Conservation (phyloP, 768 basidiomycete genomes). For the Boletus sp. region DNA sequence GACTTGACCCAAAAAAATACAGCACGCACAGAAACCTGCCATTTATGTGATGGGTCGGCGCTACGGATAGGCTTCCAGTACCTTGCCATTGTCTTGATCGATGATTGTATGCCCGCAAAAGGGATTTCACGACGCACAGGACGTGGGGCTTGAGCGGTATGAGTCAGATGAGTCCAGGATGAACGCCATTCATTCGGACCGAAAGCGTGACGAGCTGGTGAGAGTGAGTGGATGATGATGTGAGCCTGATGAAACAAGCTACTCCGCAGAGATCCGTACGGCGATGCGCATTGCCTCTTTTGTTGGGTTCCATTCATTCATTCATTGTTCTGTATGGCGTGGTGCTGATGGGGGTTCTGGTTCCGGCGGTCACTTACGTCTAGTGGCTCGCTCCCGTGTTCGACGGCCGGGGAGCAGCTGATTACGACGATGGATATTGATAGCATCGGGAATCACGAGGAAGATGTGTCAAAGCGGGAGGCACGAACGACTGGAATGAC, state of each 20-base stretch:
- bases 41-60: slow-evolving; percentile 18
- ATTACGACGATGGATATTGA: slow-evolving; percentile 20
- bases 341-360: slow-evolving; percentile 23
- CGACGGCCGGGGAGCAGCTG: slow-evolving; percentile 15
- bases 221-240: slow-evolving; percentile 8
- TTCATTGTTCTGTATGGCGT: slow-evolving; percentile 21
- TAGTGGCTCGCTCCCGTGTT: slow-evolving; percentile 32
- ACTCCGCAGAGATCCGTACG: slow-evolving; percentile 16
- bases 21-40: slow-evolving; percentile 24
- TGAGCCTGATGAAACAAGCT: slow-evolving; percentile 11
- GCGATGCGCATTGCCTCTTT: slow-evolving; percentile 13
- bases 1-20: slow-evolving; percentile 16
- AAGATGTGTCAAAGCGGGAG: slow-evolving; percentile 16
- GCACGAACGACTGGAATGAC: slow-evolving; percentile 15
- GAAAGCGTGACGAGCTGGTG: slow-evolving; percentile 4
- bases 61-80: slow-evolving; percentile 15
- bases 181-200: slow-evolving; percentile 21
- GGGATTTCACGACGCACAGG: slow-evolving; percentile 28
- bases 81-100: slow-evolving; percentile 16
- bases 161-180: slow-evolving; percentile 10
- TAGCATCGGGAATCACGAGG: slow-evolving; percentile 19
- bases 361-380: slow-evolving; percentile 31
- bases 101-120: slow-evolving; percentile 7
- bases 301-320: slow-evolving; percentile 23
- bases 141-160: slow-evolving; percentile 30